Percentiles rank a stretch among this genome's conserved stretches.
These are phyloP conservation scores for Spizellomyces sp. DNA, from an alignment of 192 early-diverging fungal genomes.

Conservation along the genomic window DNA sequence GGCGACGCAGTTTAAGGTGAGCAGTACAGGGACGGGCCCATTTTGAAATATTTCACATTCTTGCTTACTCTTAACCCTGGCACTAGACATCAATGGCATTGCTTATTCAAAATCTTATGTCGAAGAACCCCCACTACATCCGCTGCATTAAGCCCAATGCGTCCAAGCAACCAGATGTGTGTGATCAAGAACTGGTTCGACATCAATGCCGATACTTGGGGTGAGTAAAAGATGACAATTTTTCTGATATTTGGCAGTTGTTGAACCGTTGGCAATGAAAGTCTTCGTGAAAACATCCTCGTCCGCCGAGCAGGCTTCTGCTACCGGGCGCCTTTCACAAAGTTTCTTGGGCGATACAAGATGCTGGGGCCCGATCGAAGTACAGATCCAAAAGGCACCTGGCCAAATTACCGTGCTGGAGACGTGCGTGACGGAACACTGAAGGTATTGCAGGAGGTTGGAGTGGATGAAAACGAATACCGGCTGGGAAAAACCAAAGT, in stretches of 20 bases:
- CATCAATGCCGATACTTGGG: slow-evolving; percentile 91
- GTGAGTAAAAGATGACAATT: slow-evolving; percentile 75
- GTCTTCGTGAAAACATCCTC: slow-evolving; percentile 90
- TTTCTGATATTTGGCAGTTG: slow-evolving; percentile 91
- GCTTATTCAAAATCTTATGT: slow-evolving; percentile 38
- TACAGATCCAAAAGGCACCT: background rate
- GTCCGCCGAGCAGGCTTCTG: slow-evolving; percentile 96
- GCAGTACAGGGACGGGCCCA: too few relatives aligned
- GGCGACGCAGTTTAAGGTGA: slow-evolving; percentile 12
- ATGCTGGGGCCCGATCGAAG: slow-evolving; percentile 24
- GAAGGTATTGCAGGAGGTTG: background rate
- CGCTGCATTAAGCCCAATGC: slow-evolving; percentile 94
- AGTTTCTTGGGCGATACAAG: slow-evolving; percentile 66
- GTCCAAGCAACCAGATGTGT: slow-evolving; percentile 85
- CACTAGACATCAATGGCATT: slow-evolving; percentile 21
- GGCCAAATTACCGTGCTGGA: slow-evolving; percentile 11
- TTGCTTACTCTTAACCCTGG: slow-evolving; percentile 13
- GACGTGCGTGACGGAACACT: background rate
- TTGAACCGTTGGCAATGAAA: slow-evolving; percentile 30
- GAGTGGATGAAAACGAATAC: slow-evolving; percentile 74
- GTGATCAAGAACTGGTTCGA: slow-evolving; percentile 79
- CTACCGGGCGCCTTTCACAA: slow-evolving; percentile 89
- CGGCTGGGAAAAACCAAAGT: slow-evolving; percentile 88
- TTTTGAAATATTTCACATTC: too few relatives aligned
- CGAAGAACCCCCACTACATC: slow-evolving; percentile 37